These are phyloP conservation scores for Alternaria infectoria DNA, from an alignment of 2,329 filamentous ascomycete species.

Conservation along the genomic window DNA sequence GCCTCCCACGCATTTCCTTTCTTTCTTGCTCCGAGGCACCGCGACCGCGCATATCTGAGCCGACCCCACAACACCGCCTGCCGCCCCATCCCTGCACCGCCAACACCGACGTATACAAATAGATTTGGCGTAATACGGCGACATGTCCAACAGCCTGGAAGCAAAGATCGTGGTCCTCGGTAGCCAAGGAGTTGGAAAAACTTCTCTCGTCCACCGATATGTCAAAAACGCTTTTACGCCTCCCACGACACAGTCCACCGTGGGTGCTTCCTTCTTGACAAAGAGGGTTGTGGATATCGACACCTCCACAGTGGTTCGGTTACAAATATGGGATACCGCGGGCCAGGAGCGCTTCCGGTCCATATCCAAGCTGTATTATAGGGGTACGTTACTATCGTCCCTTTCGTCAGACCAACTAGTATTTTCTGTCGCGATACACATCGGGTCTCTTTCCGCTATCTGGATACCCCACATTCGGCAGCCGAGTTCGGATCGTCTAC, in stretches of 20 bases:
- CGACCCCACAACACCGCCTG: neutral
- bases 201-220: constrained; percentile 76
- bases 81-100: constrained; percentile 2
- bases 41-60: constrained; percentile 17
- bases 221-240: constrained; percentile 75
- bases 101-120: neutral
- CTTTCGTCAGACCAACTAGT: neutral
- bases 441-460: neutral
- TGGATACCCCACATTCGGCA: neutral
- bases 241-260: constrained; percentile 55
- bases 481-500: neutral
- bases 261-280: constrained; percentile 65
- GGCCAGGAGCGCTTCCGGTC: constrained; percentile 95
- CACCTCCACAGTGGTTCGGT: constrained; percentile 82
- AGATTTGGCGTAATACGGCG: neutral
- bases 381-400: constrained; percentile 50
- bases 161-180: constrained; percentile 83
- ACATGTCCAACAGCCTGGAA: constrained; percentile 65
- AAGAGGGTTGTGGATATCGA: constrained; percentile 76
- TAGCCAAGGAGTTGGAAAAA: constrained; percentile 81
- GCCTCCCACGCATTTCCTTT: constrained; percentile 24
- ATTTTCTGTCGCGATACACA: neutral
- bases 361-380: constrained; percentile 95
- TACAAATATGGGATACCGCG: constrained; percentile 96
- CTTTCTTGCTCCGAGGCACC: constrained; percentile 15